Evolutionary conservation across 345 rosid genomes (phyloP), one percentile per base, ranked within the genome.

Genomic region (Camelina hispida): DNA sequence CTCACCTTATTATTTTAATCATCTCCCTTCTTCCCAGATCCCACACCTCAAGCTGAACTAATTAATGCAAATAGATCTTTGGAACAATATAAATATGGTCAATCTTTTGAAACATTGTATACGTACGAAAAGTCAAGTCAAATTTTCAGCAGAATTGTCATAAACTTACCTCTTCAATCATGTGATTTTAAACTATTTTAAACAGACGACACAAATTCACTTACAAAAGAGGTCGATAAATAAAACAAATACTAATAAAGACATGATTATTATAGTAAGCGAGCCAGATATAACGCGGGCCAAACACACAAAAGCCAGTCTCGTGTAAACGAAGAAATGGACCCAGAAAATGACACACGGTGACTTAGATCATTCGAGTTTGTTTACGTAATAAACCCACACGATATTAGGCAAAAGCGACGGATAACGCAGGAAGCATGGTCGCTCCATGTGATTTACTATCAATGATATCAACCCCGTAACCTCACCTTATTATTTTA

Each of bases 401-500:
- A 69, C 60, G 75, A 47, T 22, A 76, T 46, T 37, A 69, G 23
- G 23, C 70, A 62, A 76, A 17, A 69, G 75, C 65, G 73, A 73
- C 17, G n/a, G 77, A 43, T 73, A 8, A 25, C 28, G 14, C 67
- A 62, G 23, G 28, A 50, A 34, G 44, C 63, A 58, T 34, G 25
- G 25, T 34, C 25, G 16, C 43, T 34, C 38, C 62, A 75, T 68
- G 62, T 75, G 52, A 25, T 2, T 3, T 25, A 3, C 4, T 25
- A 34, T 37, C 2, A 17, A 2, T 68, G 58, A 46, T 76, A 17
- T 63, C 52, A 12, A 74, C 72, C 72, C 15, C 7, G 59, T 58
- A 35, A 76, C 75, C 79, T 76, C 60, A 25, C 66, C 0, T 37
- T 23, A 62, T 62, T 76, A 61, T 61, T 76, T 76, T 68, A 28